These are phyloP conservation scores for Hymenoscyphus albidus DNA, from an alignment of 2,329 filamentous ascomycete genomes.

Conservation along the genomic window DNA sequence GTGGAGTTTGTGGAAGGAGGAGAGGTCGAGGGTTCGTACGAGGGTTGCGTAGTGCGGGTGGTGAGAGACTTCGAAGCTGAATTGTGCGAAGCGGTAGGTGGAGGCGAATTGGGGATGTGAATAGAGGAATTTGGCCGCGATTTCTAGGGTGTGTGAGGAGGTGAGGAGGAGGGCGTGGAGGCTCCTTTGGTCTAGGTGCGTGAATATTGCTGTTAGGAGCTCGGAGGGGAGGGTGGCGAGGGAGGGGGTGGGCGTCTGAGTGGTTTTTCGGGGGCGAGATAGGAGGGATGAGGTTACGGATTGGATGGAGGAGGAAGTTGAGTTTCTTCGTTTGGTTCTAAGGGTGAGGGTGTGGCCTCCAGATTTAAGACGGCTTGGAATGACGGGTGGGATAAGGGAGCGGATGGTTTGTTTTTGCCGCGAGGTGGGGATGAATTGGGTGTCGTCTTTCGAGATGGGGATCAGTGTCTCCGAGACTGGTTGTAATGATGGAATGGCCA, in stretches of 20 bases:
- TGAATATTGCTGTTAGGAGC: constrained; percentile 21
- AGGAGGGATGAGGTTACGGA: constrained; percentile 17
- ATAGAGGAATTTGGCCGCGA: constrained; percentile 22
- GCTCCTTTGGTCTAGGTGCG: constrained; percentile 17
- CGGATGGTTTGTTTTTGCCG: constrained; percentile 10
- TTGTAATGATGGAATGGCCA: neutral
- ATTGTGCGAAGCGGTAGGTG: constrained; percentile 30
- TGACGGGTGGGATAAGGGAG: constrained; percentile 15
- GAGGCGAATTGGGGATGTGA: constrained; percentile 21
- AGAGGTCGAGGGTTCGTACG: constrained; percentile 25
- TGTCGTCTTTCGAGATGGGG: constrained; percentile 5
- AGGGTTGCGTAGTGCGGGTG: constrained; percentile 18
- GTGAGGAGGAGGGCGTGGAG: constrained; percentile 21
- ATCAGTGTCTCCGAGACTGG: neutral
- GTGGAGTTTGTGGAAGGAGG: constrained; percentile 14
- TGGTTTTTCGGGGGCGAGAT: constrained; percentile 12
- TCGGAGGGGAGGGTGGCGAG: constrained; percentile 23
- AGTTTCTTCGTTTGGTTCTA: constrained; percentile 13
- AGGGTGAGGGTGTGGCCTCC: neutral
- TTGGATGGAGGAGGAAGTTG: constrained; percentile 17
- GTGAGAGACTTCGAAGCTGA: constrained; percentile 20
- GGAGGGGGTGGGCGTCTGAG: constrained; percentile 8
- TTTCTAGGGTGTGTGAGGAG: constrained; percentile 18
- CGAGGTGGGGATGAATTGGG: neutral
- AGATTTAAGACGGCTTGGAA: constrained; percentile 1